Conservation (phyloP, 257 asterid genomes). For the Plectranthus barbatus region DNA sequence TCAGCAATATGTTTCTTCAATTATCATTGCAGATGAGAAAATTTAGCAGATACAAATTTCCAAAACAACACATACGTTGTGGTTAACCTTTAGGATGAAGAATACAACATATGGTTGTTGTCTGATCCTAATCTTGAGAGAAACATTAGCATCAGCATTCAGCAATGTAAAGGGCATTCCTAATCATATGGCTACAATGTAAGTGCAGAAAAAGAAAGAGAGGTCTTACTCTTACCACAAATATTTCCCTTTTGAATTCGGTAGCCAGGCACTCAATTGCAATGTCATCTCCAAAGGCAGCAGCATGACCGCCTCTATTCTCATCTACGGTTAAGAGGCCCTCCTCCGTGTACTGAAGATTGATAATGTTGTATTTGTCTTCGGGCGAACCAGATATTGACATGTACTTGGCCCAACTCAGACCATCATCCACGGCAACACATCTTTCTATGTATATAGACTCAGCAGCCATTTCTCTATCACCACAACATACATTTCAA, state of each 20-base stretch:
- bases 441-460: slow-evolving; percentile 91
- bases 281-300: slow-evolving; percentile 96
- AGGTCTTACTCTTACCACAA: slow-evolving; percentile 61
- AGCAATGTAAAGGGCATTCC: no score
- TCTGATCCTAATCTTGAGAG: no score
- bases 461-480: slow-evolving; percentile 85
- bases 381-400: slow-evolving; percentile 75
- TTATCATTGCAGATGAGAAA: neutral
- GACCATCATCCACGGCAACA: slow-evolving; percentile 68
- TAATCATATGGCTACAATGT: no score
- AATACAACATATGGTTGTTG: no score
- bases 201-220: neutral
- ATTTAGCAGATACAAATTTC: neutral
- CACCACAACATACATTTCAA: slow-evolving; percentile 12
- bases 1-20: slow-evolving; percentile 3
- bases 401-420: slow-evolving; percentile 97
- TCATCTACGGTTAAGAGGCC: slow-evolving; percentile 81
- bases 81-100: no score
- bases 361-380: slow-evolving; percentile 84
- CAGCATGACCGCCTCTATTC: slow-evolving; percentile 77
- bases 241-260: slow-evolving; percentile 85
- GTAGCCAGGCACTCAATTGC: slow-evolving; percentile 96
- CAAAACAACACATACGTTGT: no score
- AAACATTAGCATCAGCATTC: no score
- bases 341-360: slow-evolving; percentile 86